Conservation (phyloP, 2,329 filamentous ascomycete genomes). For the Dothideomycetes sp. region DNA sequence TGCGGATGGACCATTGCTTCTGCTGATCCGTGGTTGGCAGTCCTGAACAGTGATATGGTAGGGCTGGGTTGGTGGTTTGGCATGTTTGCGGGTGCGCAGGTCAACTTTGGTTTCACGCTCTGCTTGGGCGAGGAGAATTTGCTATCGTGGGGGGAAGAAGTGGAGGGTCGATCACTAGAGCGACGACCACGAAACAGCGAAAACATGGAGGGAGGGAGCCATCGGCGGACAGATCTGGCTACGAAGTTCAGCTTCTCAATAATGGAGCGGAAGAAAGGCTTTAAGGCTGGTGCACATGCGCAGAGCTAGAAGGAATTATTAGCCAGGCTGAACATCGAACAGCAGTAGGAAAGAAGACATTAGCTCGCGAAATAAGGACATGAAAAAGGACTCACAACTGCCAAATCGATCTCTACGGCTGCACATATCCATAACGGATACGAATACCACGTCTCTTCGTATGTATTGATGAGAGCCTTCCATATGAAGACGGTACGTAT, state of each 20-base stretch:
- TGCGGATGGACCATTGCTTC: too few relatives aligned
- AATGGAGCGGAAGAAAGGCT: slow-evolving; percentile 15
- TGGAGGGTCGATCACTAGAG: too few relatives aligned
- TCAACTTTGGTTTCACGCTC: too few relatives aligned
- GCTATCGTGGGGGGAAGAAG: too few relatives aligned
- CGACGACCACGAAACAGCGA: too few relatives aligned
- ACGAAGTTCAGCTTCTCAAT: background rate
- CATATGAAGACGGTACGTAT: slow-evolving; percentile 35
- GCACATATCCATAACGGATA: slow-evolving; percentile 37
- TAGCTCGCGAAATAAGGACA: background rate
- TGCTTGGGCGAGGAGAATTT: too few relatives aligned
- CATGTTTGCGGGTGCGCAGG: too few relatives aligned
- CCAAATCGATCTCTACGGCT: slow-evolving; percentile 35
- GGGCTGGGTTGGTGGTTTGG: too few relatives aligned
- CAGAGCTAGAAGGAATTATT: slow-evolving; percentile 18
- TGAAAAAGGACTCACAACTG: slow-evolving; percentile 28
- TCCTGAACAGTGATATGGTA: too few relatives aligned
- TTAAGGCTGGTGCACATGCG: slow-evolving; percentile 26
- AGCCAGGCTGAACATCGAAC: background rate
- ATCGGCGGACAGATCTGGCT: background rate
- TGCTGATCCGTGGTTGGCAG: too few relatives aligned
- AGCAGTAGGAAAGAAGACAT: background rate
- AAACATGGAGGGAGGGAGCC: too few relatives aligned
- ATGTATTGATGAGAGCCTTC: slow-evolving; percentile 27
- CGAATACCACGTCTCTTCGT: slow-evolving; percentile 34